Percentiles rank a stretch among this genome's conserved stretches.
phyloP scores from a whole-genome alignment of 768 basidiomycete genomes.

The Lentinula edodes region DNA sequence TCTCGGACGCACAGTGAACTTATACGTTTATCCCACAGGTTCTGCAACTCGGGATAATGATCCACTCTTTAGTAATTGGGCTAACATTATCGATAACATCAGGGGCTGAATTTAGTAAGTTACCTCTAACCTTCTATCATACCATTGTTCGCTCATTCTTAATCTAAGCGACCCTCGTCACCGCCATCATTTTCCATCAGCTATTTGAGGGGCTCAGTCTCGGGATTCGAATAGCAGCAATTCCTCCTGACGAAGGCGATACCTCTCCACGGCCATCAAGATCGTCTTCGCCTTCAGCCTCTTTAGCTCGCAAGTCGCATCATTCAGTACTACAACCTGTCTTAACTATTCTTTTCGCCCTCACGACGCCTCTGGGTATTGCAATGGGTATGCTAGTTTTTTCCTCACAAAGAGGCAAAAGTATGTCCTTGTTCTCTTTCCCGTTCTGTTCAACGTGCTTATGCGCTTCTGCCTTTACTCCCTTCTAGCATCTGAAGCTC shows the following conservation, averaged over 20 bases:
- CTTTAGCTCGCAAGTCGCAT: neutral
- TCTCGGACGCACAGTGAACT: neutral
- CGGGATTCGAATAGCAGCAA: slow-evolving; percentile 70
- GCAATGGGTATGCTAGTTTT: slow-evolving; percentile 49
- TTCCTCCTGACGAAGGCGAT: slow-evolving; percentile 36
- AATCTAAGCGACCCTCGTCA: slow-evolving; percentile 76
- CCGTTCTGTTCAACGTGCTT: neutral
- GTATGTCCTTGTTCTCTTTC: slow-evolving; percentile 9
- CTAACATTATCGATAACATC: slow-evolving; percentile 67
- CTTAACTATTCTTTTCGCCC: slow-evolving; percentile 59
- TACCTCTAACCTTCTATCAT: slow-evolving; percentile 9
- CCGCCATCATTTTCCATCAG: slow-evolving; percentile 78
- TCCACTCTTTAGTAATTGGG: slow-evolving; percentile 78
- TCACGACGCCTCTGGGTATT: slow-evolving; percentile 73
- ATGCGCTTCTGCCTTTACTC: neutral
- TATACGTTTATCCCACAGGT: slow-evolving; percentile 35
- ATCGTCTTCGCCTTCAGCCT: slow-evolving; percentile 2
- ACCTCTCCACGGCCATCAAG: neutral
- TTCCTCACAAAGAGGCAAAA: slow-evolving; percentile 22
- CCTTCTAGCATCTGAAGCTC: slow-evolving; percentile 22
- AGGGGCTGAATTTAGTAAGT: slow-evolving; percentile 65
- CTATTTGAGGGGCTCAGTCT: slow-evolving; percentile 81
- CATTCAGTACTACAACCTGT: slow-evolving; percentile 40
- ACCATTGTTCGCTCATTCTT: neutral
- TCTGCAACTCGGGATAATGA: slow-evolving; percentile 80